These are phyloP conservation scores for Alternaria atra DNA, from an alignment of 2,329 filamentous ascomycete species.

Conservation along the genomic window DNA sequence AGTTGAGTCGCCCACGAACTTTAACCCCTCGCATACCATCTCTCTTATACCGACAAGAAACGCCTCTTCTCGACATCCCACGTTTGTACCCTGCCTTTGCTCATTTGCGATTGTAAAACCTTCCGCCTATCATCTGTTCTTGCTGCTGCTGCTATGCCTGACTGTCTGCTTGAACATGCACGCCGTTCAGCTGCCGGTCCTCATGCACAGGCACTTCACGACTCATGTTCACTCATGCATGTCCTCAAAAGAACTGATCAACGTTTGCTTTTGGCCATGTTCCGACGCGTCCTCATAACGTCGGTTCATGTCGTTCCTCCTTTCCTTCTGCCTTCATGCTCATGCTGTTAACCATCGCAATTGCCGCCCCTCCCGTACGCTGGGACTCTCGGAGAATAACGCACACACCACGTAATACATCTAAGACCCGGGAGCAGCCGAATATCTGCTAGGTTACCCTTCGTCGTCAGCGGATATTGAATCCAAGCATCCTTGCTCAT, in stretches of 20 bases:
- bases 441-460: constrained; percentile 11
- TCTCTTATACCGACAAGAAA: constrained; percentile 5
- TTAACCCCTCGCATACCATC: constrained; percentile 2
- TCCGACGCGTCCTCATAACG: background rate
- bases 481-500: constrained; percentile 7
- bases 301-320: background rate
- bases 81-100: background rate
- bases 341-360: background rate
- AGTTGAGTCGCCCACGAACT: background rate
- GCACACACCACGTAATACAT: constrained; percentile 9
- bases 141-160: background rate
- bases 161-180: background rate
- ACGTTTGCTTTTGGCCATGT: background rate
- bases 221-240: constrained; percentile 7
- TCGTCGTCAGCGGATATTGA: background rate
- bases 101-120: background rate
- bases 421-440: constrained; percentile 20
- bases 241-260: background rate
- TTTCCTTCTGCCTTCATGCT: background rate
- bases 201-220: constrained; percentile 6
- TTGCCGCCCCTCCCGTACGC: background rate
- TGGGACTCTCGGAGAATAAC: constrained; percentile 14
- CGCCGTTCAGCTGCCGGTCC: constrained; percentile 1
- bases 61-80: background rate
- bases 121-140: background rate